Base-by-base conservation (phyloP, 1,139 yeast species). In the Yamadazyma atlantica region DNA sequence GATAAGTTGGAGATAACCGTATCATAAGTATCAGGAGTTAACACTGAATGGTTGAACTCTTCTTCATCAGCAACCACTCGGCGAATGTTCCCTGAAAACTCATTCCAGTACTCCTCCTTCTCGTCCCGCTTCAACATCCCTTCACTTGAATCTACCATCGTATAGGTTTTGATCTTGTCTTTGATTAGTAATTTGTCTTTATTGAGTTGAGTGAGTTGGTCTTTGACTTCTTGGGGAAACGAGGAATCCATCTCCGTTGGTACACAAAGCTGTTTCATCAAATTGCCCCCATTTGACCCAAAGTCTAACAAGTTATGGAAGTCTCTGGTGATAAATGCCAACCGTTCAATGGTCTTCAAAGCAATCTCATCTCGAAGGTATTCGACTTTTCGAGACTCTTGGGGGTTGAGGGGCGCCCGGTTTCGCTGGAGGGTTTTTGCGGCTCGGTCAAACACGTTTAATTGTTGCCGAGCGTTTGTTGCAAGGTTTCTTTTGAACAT, bases 361-460 rank as follows among this genome's bases (percentile, higher is more conserved):
- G 94, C 90, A 11, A 85, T 78, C 54, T 85, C 95, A 53, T 84
- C 83, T 36, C 88, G 69, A 27, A 87, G 61, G 54, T 86, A 87
- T 46, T 87, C 95, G n/a, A 77, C 85, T 48, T 75, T 69, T 19
- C 80, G 62, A 14, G 86, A 77, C 30, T 58, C 54, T 10, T 64
- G 66, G 1, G 72, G 67, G 40, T 52, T 40, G 1, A 73, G 74
- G 0, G 73, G 59, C 1, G 83, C 77, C 36, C 81, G 53, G 21
- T 78, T 66, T 36, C 88, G 61, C 48, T 87, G 95, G 12, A 71
- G 44, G 9, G 69, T 58, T 54, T 87, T 87, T 34, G 79, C 70
- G 3, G 62, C 51, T 29, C 92, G 62, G 56, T 85, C 86, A 57
- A 87, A 87, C 16, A 87, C 92, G 50, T 81, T 66, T 48, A 62